A percentile compares a stretch with the other conserved stretches of the same genome.
Conservation (phyloP, 2,329 filamentous ascomycete genomes). For the Magnaporthiopsis rhizophila region DNA sequence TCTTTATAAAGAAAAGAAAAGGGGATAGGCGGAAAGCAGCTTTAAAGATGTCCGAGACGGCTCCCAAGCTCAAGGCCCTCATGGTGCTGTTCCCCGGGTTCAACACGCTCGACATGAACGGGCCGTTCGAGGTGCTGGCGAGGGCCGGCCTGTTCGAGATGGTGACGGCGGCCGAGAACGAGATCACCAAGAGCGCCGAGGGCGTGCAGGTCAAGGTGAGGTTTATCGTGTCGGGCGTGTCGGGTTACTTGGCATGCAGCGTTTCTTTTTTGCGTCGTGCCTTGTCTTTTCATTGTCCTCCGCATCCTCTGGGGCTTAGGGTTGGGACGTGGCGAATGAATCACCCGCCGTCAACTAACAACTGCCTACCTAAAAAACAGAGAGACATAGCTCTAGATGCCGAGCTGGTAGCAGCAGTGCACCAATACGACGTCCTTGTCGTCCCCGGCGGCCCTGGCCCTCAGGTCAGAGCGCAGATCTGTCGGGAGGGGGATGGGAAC, state of each 20-base stretch:
- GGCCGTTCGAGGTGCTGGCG: constrained; percentile 10
- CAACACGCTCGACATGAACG: constrained; percentile 11
- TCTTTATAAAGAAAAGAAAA: constrained; percentile 12
- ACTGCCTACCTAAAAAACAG: background rate
- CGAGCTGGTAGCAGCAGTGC: background rate
- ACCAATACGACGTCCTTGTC: constrained; percentile 1
- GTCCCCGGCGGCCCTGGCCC: constrained; percentile 1
- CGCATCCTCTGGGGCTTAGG: no score
- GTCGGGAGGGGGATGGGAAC: background rate
- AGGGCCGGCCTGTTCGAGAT: constrained; percentile 6
- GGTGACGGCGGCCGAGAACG: constrained; percentile 7
- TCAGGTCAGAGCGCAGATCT: background rate
- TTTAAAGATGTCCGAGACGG: background rate
- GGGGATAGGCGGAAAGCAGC: constrained; percentile 11
- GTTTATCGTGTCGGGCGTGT: background rate
- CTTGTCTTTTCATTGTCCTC: no score
- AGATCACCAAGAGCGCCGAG: constrained; percentile 5
- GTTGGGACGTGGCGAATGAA: no score
- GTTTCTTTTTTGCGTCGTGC: no score
- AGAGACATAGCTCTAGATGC: background rate
- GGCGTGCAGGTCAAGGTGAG: constrained; percentile 5
- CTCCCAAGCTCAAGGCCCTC: constrained; percentile 1
- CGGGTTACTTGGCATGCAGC: no score
- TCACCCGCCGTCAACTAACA: no score
- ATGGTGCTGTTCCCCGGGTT: constrained; percentile 9